Conservation (phyloP, 495 filamentous ascomycete species). For the Amniculicola lignicola region DNA sequence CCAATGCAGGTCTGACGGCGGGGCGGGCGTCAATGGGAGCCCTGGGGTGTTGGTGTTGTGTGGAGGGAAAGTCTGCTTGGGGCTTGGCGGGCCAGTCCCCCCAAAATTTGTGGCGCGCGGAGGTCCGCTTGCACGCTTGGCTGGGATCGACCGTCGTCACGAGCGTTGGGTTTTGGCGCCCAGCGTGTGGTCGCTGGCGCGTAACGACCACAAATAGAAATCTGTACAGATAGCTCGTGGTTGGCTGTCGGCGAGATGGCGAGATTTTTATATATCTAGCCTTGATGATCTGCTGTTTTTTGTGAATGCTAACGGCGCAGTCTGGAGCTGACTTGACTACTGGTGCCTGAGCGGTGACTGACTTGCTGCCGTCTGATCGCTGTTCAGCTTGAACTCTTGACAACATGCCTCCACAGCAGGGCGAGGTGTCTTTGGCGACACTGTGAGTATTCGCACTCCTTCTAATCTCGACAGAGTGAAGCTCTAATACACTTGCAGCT, state of each 20-base stretch:
- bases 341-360: too few species aligned
- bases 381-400: background rate
- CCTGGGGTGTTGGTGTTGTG: background rate
- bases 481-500: constrained; percentile 52
- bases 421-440: constrained; percentile 74
- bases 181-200: constrained; percentile 3
- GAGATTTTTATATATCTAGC: too few species aligned
- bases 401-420: constrained; percentile 71
- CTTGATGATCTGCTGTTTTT: too few species aligned
- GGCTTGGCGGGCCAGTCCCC: too few species aligned
- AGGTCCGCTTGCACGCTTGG: constrained; percentile 3
- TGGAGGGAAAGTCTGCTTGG: background rate
- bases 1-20: constrained; percentile 6
- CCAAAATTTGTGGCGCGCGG: constrained; percentile 7
- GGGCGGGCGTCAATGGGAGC: constrained; percentile 27
- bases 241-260: too few species aligned
- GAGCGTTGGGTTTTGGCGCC: constrained; percentile 7
- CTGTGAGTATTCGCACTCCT: constrained; percentile 57
- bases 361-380: background rate
- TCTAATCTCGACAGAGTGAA: background rate
- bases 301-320: too few species aligned
- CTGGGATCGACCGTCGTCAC: background rate
- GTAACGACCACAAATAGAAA: constrained; percentile 26
- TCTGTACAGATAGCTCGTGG: too few species aligned
- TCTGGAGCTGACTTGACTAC: too few species aligned